These are phyloP conservation scores for Tilletia setariae DNA, from an alignment of 1,284 basidiomycete species.

Conservation along the genomic window DNA sequence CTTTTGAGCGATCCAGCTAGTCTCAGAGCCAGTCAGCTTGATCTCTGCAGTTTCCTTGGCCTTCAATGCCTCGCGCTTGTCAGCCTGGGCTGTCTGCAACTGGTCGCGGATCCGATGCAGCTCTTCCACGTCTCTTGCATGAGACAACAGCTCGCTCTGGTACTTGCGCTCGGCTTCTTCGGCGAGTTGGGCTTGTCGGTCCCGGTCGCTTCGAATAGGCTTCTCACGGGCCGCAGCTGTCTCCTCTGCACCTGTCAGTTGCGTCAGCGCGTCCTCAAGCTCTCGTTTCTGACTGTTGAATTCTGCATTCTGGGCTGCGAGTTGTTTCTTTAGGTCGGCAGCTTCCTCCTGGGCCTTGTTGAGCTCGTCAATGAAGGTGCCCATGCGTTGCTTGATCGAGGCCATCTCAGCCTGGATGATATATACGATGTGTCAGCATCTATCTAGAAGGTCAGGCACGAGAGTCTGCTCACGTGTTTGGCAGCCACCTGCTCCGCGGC, in stretches of 20 bases:
- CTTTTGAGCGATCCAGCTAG: slow-evolving; percentile 75
- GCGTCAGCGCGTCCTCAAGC: slow-evolving; percentile 49
- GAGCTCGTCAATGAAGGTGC: slow-evolving; percentile 63
- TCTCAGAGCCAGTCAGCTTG: slow-evolving; percentile 68
- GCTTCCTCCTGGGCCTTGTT: slow-evolving; percentile 61
- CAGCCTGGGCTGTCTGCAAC: slow-evolving; percentile 70
- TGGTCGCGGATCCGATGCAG: slow-evolving; percentile 22
- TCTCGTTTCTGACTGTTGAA: slow-evolving; percentile 65
- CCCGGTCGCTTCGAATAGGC: slow-evolving; percentile 47
- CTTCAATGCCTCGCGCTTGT: slow-evolving; percentile 62
- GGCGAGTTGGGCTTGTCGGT: slow-evolving; percentile 66
- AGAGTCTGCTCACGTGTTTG: slow-evolving; percentile 63
- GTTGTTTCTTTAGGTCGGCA: slow-evolving; percentile 64
- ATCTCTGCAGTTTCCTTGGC: slow-evolving; percentile 71
- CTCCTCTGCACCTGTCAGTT: slow-evolving; percentile 44
- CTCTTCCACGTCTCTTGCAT: slow-evolving; percentile 68
- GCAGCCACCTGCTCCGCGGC: slow-evolving; percentile 53
- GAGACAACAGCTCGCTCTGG: slow-evolving; percentile 72
- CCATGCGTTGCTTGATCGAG: slow-evolving; percentile 66
- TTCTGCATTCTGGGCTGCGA: slow-evolving; percentile 62
- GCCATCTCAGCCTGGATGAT: slow-evolving; percentile 65
- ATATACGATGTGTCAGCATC: neutral
- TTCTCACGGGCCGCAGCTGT: slow-evolving; percentile 62
- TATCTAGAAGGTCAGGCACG: neutral
- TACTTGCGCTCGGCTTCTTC: slow-evolving; percentile 78